Evolutionary conservation across 2,329 filamentous ascomycete genomes (phyloP).

Genomic region (Cytospora piceae): DNA sequence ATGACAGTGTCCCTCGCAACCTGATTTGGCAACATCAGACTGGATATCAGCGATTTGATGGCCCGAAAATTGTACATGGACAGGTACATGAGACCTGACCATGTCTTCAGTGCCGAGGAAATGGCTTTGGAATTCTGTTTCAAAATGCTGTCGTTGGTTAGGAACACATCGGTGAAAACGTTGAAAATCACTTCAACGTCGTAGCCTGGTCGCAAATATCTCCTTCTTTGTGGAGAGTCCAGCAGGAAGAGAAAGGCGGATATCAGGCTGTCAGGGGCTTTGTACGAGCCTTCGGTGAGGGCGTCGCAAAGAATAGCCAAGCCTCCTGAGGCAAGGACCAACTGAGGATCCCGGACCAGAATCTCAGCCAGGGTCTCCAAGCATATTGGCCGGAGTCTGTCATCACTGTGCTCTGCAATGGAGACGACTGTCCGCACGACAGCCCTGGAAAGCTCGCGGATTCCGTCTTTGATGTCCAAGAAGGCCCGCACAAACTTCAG

Average conservation of each 20-base stretch:
- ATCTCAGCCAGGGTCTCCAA: slow-evolving; percentile 93
- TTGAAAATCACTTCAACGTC: slow-evolving; percentile 90
- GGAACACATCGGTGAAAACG: slow-evolving; percentile 83
- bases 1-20: slow-evolving; percentile 75
- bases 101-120: slow-evolving; percentile 85
- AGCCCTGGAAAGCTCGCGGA: slow-evolving; percentile 82
- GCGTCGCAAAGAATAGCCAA: slow-evolving; percentile 89
- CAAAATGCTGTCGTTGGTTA: slow-evolving; percentile 63
- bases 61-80: slow-evolving; percentile 88
- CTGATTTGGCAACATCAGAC: slow-evolving; percentile 61
- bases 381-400: slow-evolving; percentile 86
- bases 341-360: slow-evolving; percentile 78
- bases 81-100: slow-evolving; percentile 87
- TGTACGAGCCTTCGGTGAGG: slow-evolving; percentile 86
- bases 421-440: slow-evolving; percentile 89
- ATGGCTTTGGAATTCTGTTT: slow-evolving; percentile 94
- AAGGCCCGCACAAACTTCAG: slow-evolving; percentile 96
- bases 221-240: slow-evolving; percentile 79
- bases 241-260: slow-evolving; percentile 87
- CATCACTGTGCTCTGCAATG: slow-evolving; percentile 83
- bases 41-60: slow-evolving; percentile 75
- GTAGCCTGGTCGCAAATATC: slow-evolving; percentile 83
- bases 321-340: slow-evolving; percentile 82
- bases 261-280: slow-evolving; percentile 86
- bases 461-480: slow-evolving; percentile 90